A percentile compares a stretch with the other conserved stretches of the same genome.
Evolutionary conservation across 352 stramenopile species (phyloP).

Genomic region (Peronosclerospora sorghi): DNA sequence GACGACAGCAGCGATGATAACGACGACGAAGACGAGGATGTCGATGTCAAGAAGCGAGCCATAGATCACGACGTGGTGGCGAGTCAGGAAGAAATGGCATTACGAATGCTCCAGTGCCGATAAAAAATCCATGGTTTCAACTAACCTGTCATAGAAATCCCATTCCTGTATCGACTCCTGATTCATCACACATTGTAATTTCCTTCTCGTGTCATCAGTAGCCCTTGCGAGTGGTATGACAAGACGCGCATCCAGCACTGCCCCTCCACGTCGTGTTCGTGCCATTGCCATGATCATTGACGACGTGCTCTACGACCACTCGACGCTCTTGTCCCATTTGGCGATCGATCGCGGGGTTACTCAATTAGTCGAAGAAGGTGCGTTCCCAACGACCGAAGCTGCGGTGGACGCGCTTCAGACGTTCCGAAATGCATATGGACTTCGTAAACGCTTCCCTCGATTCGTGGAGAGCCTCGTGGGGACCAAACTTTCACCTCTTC

Average conservation of each 20-base stretch:
- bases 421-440: slow-evolving; percentile 74
- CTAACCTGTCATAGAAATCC: not conserved
- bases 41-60: slow-evolving; percentile 21
- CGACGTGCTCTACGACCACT: slow-evolving; percentile 81
- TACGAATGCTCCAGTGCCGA: slow-evolving; percentile 64
- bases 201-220: not conserved
- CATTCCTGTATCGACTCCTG: not conserved
- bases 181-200: not conserved
- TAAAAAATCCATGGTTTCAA: slow-evolving; percentile 10
- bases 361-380: slow-evolving; percentile 54
- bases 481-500: slow-evolving; percentile 23
- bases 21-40: slow-evolving; percentile 18
- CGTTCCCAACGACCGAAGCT: slow-evolving; percentile 51
- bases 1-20: slow-evolving; percentile 22
- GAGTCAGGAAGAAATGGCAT: slow-evolving; percentile 70
- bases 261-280: slow-evolving; percentile 38
- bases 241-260: not conserved
- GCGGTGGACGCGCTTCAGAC: slow-evolving; percentile 65
- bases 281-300: slow-evolving; percentile 80
- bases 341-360: slow-evolving; percentile 66
- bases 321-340: slow-evolving; percentile 64
- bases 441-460: slow-evolving; percentile 73
- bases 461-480: slow-evolving; percentile 71
- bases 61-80: slow-evolving; percentile 37
- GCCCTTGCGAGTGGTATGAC: slow-evolving; percentile 15